These are phyloP conservation scores for Amylostereum chailletii DNA, from an alignment of 1,284 basidiomycete genomes.

Conservation along the genomic window DNA sequence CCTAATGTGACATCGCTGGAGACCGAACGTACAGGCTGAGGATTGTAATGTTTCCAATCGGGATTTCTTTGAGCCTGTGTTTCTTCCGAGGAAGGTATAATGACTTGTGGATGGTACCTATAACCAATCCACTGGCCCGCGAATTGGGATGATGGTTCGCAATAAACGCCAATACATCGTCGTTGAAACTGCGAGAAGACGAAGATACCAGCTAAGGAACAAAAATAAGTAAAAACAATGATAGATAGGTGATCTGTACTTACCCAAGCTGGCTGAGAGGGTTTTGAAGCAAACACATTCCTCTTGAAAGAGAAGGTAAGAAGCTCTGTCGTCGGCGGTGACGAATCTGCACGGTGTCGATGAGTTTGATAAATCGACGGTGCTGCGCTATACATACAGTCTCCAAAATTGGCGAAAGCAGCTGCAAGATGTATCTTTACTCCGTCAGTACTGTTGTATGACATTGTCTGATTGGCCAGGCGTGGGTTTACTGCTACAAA, in stretches of 20 bases:
- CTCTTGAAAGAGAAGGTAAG: conserved; percentile 15
- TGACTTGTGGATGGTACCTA: conserved; percentile 34
- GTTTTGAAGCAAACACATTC: conserved; percentile 2
- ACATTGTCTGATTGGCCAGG: conserved; percentile 9
- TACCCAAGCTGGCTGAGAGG: conserved; percentile 19
- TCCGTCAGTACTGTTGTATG: conserved; percentile 11
- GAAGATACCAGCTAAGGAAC: conserved; percentile 15
- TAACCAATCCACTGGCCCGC: conserved; percentile 8
- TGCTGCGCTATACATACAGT: conserved; percentile 39
- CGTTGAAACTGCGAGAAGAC: conserved; percentile 23
- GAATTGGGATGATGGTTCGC: conserved; percentile 14
- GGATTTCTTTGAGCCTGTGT: conserved; percentile 28
- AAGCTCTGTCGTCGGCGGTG: conserved; percentile 20
- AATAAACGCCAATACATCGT: conserved; percentile 33
- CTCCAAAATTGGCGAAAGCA: conserved; percentile 47
- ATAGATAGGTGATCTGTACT: conserved; percentile 4
- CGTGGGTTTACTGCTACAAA: conserved; percentile 36
- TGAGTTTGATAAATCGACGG: conserved; percentile 7
- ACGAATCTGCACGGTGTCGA: conserved; percentile 13
- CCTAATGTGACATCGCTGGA: background rate
- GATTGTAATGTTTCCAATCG: conserved; percentile 40
- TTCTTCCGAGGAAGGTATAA: conserved; percentile 27
- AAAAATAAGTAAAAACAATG: conserved; percentile 7
- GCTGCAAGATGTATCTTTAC: conserved; percentile 39
- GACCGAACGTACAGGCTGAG: conserved; percentile 41